A percentile compares a stretch with the other conserved stretches of the same genome.
phyloP scores from a whole-genome alignment of 345 rosid species.

The Luvunga scandens region DNA sequence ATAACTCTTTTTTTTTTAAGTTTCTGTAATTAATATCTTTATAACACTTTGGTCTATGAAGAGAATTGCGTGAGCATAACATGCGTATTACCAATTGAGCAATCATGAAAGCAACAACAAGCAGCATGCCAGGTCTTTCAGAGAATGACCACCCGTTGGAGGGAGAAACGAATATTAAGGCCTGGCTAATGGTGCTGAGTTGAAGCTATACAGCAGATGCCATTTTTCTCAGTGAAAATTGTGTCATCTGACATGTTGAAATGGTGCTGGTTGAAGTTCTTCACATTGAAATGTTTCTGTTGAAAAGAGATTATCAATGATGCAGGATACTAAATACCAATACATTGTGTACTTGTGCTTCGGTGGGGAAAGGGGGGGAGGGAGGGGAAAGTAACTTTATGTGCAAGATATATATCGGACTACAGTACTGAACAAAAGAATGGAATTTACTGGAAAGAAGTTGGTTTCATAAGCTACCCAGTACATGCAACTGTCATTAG shows the following conservation, averaged over 20 bases:
- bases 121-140: conserved; percentile 55
- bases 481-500: conserved; percentile 55
- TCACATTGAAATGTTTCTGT: conserved; percentile 41
- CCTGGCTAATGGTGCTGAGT: conserved; percentile 54
- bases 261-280: conserved; percentile 40
- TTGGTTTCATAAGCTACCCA: too few relatives aligned
- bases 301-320: background rate
- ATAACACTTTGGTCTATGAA: background rate
- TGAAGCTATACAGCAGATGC: conserved; percentile 60
- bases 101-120: conserved; percentile 30
- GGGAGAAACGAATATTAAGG: conserved; percentile 51
- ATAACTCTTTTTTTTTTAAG: too few relatives aligned
- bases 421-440: background rate
- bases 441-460: conserved; percentile 44
- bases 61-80: background rate
- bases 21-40: background rate
- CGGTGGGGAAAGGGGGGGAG: too few relatives aligned
- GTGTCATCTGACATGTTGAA: conserved; percentile 20
- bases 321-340: background rate
- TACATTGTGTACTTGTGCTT: background rate
- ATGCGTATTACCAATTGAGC: conserved; percentile 46
- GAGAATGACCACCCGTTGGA: conserved; percentile 58
- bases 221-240: conserved; percentile 20
- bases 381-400: too few relatives aligned
- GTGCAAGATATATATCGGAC: too few relatives aligned